A percentile compares a stretch with the other conserved stretches of the same genome.
Evolutionary conservation across 352 stramenopile genomes (phyloP).

Genomic region (Phytophthora pistaciae): DNA sequence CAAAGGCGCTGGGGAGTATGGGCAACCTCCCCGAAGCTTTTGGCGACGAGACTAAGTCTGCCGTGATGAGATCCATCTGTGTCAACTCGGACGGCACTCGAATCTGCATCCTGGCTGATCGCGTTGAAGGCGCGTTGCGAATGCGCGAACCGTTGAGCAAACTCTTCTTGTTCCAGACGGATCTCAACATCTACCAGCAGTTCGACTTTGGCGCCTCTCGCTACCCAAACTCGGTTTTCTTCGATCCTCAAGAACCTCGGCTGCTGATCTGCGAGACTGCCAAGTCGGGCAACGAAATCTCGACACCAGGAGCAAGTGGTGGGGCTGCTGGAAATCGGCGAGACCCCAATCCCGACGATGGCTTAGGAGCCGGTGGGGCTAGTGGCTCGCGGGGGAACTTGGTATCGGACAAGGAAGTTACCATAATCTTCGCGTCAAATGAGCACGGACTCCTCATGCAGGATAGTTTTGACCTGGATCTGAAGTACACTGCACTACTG

Average conservation of each 20-base stretch:
- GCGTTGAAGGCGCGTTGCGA: conserved; percentile 74
- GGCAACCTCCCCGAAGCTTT: conserved; percentile 73
- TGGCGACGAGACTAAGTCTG: conserved; percentile 61
- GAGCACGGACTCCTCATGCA: conserved; percentile 93
- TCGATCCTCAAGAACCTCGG: conserved; percentile 90
- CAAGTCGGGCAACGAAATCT: conserved; percentile 54
- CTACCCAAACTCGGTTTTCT: conserved; percentile 88
- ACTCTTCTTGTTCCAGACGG: conserved; percentile 92
- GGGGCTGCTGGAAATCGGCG: conserved; percentile 14
- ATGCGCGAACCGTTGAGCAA: conserved; percentile 89
- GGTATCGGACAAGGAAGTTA: conserved; percentile 86
- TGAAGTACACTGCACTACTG: conserved; percentile 84
- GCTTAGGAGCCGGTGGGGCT: conserved; percentile 7
- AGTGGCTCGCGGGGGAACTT: conserved; percentile 31
- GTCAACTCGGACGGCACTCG: conserved; percentile 92
- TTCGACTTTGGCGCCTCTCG: conserved; percentile 89
- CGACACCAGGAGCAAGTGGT: conserved; percentile 2
- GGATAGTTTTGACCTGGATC: conserved; percentile 88
- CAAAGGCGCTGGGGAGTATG: conserved; percentile 90
- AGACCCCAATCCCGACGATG: conserved; percentile 30
- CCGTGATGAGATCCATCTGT: conserved; percentile 71
- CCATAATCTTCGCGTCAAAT: conserved; percentile 93
- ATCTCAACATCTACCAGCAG: conserved; percentile 90
- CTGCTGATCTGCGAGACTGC: conserved; percentile 89
- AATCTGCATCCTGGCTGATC: conserved; percentile 89